Conservation (phyloP, 2,329 filamentous ascomycete species). For the Alternaria alternata region DNA sequence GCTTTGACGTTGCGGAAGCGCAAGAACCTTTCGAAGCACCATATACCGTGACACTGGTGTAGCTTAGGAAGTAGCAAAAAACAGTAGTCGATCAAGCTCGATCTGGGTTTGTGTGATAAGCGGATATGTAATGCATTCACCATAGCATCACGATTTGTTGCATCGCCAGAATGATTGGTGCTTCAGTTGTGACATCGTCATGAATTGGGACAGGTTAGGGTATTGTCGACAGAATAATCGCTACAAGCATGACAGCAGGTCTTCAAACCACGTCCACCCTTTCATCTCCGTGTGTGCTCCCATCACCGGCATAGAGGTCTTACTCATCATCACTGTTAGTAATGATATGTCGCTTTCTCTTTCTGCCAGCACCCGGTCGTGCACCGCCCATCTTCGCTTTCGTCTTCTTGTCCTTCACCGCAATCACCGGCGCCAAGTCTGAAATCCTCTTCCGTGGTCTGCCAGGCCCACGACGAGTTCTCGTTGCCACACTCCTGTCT, state of each 20-base stretch:
- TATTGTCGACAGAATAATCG: not conserved
- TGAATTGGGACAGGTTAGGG: not conserved
- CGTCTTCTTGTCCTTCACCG: slow-evolving; percentile 1
- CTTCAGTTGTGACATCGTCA: not conserved
- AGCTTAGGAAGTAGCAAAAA: not conserved
- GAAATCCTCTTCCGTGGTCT: not conserved
- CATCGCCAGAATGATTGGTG: not conserved
- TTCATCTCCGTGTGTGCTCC: not conserved
- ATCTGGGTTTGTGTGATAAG: not conserved
- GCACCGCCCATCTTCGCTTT: slow-evolving; percentile 15
- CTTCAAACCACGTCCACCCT: not conserved
- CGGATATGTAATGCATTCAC: not conserved
- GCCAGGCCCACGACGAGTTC: not conserved
- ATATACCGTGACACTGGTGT: not conserved
- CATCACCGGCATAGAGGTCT: not conserved
- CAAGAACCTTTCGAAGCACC: not conserved
- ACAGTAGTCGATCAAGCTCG: not conserved
- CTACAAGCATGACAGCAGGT: not conserved
- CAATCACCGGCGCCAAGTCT: slow-evolving; percentile 8
- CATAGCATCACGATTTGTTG: not conserved
- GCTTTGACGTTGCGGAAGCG: not conserved
- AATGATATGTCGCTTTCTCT: slow-evolving; percentile 24
- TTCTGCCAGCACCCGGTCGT: slow-evolving; percentile 16
- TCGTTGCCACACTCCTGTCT: not conserved
- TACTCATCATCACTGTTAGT: slow-evolving; percentile 25